phyloP scores from a whole-genome alignment of 805 yeast species.

The Deakozyma indianensis region DNA sequence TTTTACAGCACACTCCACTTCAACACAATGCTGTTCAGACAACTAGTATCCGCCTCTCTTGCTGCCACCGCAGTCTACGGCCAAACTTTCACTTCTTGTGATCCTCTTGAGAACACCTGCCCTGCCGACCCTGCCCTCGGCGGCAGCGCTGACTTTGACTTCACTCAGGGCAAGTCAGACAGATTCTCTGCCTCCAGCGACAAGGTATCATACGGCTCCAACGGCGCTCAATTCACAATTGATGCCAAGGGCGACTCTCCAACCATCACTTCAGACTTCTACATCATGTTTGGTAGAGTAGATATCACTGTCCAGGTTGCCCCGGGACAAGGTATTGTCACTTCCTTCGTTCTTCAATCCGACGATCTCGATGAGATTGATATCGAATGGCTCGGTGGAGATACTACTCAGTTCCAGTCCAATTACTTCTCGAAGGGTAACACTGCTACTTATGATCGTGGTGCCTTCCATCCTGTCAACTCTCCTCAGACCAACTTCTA shows the following conservation, averaged over 20 bases:
- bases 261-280: slow-evolving; percentile 58
- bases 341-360: slow-evolving; percentile 65
- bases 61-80: slow-evolving; percentile 4
- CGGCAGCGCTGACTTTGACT: slow-evolving; percentile 35
- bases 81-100: slow-evolving; percentile 18
- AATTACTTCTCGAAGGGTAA: slow-evolving; percentile 67
- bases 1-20: background rate
- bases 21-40: background rate
- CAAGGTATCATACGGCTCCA: slow-evolving; percentile 27
- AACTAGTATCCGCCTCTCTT: background rate
- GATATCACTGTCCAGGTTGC: slow-evolving; percentile 64
- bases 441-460: slow-evolving; percentile 66
- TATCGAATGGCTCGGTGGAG: slow-evolving; percentile 77
- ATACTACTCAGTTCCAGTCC: slow-evolving; percentile 57
- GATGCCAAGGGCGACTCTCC: slow-evolving; percentile 62
- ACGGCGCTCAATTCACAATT: slow-evolving; percentile 50
- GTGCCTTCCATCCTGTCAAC: slow-evolving; percentile 47
- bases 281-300: slow-evolving; percentile 79
- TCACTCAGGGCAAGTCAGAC: slow-evolving; percentile 26
- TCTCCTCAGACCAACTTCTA: slow-evolving; percentile 48
- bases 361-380: slow-evolving; percentile 89
- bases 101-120: slow-evolving; percentile 30
- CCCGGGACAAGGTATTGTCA: slow-evolving; percentile 62
- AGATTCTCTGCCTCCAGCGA: slow-evolving; percentile 28
- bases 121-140: slow-evolving; percentile 47